Evolutionary conservation across 2,329 filamentous ascomycete genomes (phyloP).

Genomic region (Golovinomyces cichoracearum): DNA sequence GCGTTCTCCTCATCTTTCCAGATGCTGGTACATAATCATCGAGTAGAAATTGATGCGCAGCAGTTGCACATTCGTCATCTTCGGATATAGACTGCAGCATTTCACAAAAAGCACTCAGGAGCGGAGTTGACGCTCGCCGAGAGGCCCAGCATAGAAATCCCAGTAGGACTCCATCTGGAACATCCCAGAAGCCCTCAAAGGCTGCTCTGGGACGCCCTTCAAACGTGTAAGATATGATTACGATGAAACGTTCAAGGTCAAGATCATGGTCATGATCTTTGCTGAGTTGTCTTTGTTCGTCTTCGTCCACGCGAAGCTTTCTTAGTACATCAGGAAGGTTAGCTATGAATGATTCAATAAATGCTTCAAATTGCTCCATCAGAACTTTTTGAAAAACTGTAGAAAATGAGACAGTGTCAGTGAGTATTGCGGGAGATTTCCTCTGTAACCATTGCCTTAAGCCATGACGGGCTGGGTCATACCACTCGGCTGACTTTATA

Average conservation of each 20-base stretch:
- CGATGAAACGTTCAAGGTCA: slow-evolving; percentile 67
- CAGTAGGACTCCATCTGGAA: slow-evolving; percentile 74
- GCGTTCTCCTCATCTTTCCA: slow-evolving; percentile 54
- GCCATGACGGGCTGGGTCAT: slow-evolving; percentile 61
- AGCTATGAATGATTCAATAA: slow-evolving; percentile 77
- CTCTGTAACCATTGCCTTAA: slow-evolving; percentile 62
- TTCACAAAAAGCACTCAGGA: slow-evolving; percentile 88
- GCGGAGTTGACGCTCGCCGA: slow-evolving; percentile 74
- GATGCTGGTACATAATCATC: slow-evolving; percentile 55
- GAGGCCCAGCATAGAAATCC: slow-evolving; percentile 97
- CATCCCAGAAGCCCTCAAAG: slow-evolving; percentile 59
- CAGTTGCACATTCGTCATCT: slow-evolving; percentile 55
- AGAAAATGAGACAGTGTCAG: slow-evolving; percentile 43
- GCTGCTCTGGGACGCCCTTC: slow-evolving; percentile 65
- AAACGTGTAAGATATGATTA: slow-evolving; percentile 79
- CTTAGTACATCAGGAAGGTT: slow-evolving; percentile 85
- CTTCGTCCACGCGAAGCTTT: slow-evolving; percentile 64
- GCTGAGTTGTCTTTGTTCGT: slow-evolving; percentile 52
- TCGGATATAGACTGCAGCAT: slow-evolving; percentile 75
- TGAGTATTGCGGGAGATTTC: slow-evolving; percentile 42
- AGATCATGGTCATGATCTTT: slow-evolving; percentile 39
- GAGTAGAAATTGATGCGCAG: slow-evolving; percentile 67
- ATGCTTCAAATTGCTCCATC: slow-evolving; percentile 61
- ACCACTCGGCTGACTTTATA: slow-evolving; percentile 57
- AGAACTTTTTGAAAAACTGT: slow-evolving; percentile 44